A percentile compares a stretch with the other conserved stretches of the same genome.
phyloP scores from a whole-genome alignment of 2,329 filamentous ascomycete genomes.

The Corynespora cassiicola region DNA sequence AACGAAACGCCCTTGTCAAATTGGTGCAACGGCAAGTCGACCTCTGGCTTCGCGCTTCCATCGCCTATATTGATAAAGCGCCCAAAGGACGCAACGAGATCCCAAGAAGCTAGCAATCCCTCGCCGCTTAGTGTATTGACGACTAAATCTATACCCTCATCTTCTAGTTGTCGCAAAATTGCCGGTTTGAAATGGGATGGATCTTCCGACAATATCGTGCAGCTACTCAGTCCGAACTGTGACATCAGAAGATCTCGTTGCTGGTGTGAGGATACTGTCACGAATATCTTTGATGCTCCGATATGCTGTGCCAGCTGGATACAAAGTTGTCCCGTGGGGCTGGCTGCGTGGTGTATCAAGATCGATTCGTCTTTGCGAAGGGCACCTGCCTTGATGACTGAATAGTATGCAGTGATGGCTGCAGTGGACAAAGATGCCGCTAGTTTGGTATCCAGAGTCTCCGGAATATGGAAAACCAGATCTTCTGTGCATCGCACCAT shows the following conservation, averaged over 20 bases:
- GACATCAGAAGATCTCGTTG: constrained; percentile 18
- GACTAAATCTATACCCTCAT: constrained; percentile 34
- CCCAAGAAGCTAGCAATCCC: constrained; percentile 47
- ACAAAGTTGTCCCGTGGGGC: constrained; percentile 23
- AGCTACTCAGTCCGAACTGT: too few relatives aligned
- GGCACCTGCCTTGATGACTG: constrained; percentile 25
- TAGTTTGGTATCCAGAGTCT: constrained; percentile 8
- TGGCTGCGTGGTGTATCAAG: constrained; percentile 30
- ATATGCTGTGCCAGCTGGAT: constrained; percentile 21
- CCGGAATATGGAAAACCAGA: too few relatives aligned
- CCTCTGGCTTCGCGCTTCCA: too few relatives aligned
- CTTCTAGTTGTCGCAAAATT: too few relatives aligned
- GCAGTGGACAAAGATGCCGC: constrained; percentile 8
- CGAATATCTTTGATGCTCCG: constrained; percentile 22
- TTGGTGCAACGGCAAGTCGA: too few relatives aligned
- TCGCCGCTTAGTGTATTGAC: constrained; percentile 30
- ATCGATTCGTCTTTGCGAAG: constrained; percentile 32
- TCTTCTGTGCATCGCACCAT: too few relatives aligned
- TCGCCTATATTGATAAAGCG: constrained; percentile 20
- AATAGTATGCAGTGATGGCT: constrained; percentile 15
- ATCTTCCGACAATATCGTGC: too few relatives aligned
- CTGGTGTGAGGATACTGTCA: constrained; percentile 19
- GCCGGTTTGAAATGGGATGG: too few relatives aligned
- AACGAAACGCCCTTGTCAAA: too few relatives aligned
- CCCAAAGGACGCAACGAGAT: constrained; percentile 46